Base-by-base conservation (phyloP, 495 filamentous ascomycete genomes). In the Opeltia flavorubescens region DNA sequence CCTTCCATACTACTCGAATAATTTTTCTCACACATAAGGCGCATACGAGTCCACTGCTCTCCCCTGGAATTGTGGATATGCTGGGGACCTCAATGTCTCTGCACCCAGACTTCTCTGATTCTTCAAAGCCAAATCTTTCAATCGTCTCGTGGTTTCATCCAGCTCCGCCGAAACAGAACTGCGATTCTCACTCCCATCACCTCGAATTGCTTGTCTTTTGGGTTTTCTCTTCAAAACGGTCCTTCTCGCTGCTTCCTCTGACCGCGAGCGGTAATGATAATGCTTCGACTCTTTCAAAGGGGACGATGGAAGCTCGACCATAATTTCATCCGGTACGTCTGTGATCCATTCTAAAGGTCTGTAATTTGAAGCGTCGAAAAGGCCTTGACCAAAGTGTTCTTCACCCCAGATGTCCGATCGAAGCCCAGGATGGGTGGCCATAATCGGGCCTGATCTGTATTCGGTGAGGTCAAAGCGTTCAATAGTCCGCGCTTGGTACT, bases 401-500 rank as follows among this genome's bases (percentile, higher is more conserved):
- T 31, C n/a, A 18, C 42, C 26, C 26, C 26, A 33, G 26, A 44
- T 15, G 25, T 29, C 42, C 3, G 29, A 9, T 18, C 42, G 42
- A 15, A 44, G 5, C 13, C 20, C 42, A 28, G n/a, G 42, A 44
- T 15, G 42, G 30, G 25, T 44, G 17, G 15, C 5, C 17, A 42
- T 15, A 7, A 48, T 28, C n/a, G 31, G 46, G 1, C 34, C n/a
- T 3, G 15, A 46, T 36, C 28, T 26, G 20, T 9, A 48, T 27
- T 36, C 46, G n/a, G 42, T 17, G 12, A 44, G 44, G 41, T 50
- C 47, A n/a, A 50, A 40, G 18, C 51, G 47, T 24, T 45, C 30
- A 26, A 45, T 40, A 18, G 47, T 42, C 3, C 52, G 47, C 5
- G 50, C 50, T 31, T 55, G 55, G 33, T 53, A 55, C 21, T 49